Evolutionary conservation across 139 green algal genomes (phyloP), one percentile per base, ranked within the genome.

Genomic region (Coelastrella sp.): DNA sequence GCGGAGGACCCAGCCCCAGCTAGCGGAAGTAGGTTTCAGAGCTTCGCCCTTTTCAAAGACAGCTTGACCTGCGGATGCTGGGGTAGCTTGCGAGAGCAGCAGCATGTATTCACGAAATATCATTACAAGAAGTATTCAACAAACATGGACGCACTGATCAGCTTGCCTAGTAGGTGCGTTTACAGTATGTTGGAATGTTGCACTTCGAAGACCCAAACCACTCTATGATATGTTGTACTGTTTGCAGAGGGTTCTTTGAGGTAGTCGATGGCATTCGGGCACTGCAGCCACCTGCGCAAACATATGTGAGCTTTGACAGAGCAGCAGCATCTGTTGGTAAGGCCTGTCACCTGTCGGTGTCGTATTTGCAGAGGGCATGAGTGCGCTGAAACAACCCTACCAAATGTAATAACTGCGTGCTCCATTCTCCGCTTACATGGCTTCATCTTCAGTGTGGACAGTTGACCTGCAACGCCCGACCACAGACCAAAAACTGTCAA

Each of bases 281-380:
- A 19, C 40, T 67, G 73, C 73, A 66, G 50, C n/a, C 8, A 67
- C 17, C 67, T 27, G 21, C 48, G 32, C 5, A 32, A 17, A 35
- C 21, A 48, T 82, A 82, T 17, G 34, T 82, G 15, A 71, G 75
- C 53, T 69, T 34, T 21, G 51, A 82, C n/a, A 23, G 48, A 4
- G 41, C 35, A 6, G 2, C 51, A 32, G 2, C 51, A 32, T 23
- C 57, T 35, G 30, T 25, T 59, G 19, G 75, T 82, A 15, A 53
- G 75, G 37, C 64, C n/a, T n/a, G n/a, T n/a, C n/a, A n/a, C 21
- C 57, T 35, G 30, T 25, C 57, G 19, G 75, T 82, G 6, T 38
- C 51, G 37, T 27, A 43, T 13, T 27, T 40, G 23, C 21, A 43
- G 21, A 45, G 21, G 13, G 21, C 4, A 45, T 6, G 21, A 7